Percentiles rank a stretch among this genome's conserved stretches.
These are phyloP conservation scores for Proliferodiscus dingleyae DNA, from an alignment of 2,329 filamentous ascomycete species.

Conservation along the genomic window DNA sequence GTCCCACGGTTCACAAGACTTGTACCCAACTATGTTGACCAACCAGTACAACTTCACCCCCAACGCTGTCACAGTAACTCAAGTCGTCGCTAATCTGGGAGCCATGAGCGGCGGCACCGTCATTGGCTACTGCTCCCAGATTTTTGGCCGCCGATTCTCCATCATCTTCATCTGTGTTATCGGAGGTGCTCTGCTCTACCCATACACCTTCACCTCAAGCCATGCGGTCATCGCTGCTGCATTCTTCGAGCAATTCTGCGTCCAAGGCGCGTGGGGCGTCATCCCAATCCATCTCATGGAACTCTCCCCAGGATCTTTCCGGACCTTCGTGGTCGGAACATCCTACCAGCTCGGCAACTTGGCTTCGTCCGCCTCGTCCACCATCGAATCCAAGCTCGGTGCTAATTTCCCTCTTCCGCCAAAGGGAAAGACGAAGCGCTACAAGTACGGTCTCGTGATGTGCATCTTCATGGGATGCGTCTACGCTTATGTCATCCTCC, in stretches of 20 bases:
- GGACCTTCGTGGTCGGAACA: slow-evolving; percentile 65
- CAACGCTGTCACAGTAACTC: slow-evolving; percentile 57
- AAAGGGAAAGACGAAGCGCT: slow-evolving; percentile 47
- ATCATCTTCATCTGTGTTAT: slow-evolving; percentile 60
- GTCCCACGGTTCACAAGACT: slow-evolving; percentile 39
- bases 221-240: slow-evolving; percentile 68
- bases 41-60: slow-evolving; percentile 45
- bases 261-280: slow-evolving; percentile 72
- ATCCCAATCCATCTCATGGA: slow-evolving; percentile 72
- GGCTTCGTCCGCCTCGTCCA: slow-evolving; percentile 65
- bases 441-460: slow-evolving; percentile 78
- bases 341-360: slow-evolving; percentile 74
- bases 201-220: slow-evolving; percentile 66
- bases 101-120: slow-evolving; percentile 64
- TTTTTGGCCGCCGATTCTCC: slow-evolving; percentile 63
- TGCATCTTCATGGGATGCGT: slow-evolving; percentile 74
- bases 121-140: slow-evolving; percentile 63
- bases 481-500: slow-evolving; percentile 55
- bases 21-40: slow-evolving; percentile 56
- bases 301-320: slow-evolving; percentile 64
- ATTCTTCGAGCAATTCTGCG: slow-evolving; percentile 79
- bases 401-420: slow-evolving; percentile 69
- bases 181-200: slow-evolving; percentile 76
- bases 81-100: slow-evolving; percentile 68
- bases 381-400: slow-evolving; percentile 72